Base-by-base conservation (phyloP, 208 protist species). In the Trypanosoma scelopori region DNA sequence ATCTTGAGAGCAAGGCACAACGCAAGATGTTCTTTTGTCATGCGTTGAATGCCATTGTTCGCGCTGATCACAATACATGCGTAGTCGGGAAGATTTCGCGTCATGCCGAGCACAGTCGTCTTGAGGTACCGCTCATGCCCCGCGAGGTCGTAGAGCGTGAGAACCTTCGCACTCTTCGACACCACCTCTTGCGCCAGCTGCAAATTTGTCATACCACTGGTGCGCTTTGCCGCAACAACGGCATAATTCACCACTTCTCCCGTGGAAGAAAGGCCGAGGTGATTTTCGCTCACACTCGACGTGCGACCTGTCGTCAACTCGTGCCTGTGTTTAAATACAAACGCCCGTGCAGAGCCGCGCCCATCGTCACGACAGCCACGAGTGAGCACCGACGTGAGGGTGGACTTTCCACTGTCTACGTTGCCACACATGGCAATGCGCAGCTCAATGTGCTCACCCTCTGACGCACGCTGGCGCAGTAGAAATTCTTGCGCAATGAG, bases 111-210 rank as follows among this genome's bases (percentile, higher is more conserved):
- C 28, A 99, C 87, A 1, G 98, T 99, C 3, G 98, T 99, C 74
- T 99, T 99, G 22, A 99, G 84, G 73, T 99, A 99, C 42, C 87
- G 85, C 70, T 99, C 97, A 66, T 99, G 98, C 3, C 98, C 98
- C 1, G 98, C 98, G 3, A 99, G 79, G 77, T 99, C 98, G 53
- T 99, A 97, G 35, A 99, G 89, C 11, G 92, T 98, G 16, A 99
- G 66, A 20, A 99, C 88, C 71, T 98, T 99, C 3, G 90, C 81
- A 55, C 84, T 94, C 16, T 76, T 65, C 20, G 81, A 69, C 35
- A 80, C 74, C 20, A 98, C 82, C 42, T 97, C 84, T 49, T 92
- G 84, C 28, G 79, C 64, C 16, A 84, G 77, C 57, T 83, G 87
- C 22, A 27, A 43, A 13, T 35, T 55, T 27, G 62, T 39, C 4